Conservation (phyloP, 2,329 filamentous ascomycete genomes). For the Pseudocercospora crystallina region DNA sequence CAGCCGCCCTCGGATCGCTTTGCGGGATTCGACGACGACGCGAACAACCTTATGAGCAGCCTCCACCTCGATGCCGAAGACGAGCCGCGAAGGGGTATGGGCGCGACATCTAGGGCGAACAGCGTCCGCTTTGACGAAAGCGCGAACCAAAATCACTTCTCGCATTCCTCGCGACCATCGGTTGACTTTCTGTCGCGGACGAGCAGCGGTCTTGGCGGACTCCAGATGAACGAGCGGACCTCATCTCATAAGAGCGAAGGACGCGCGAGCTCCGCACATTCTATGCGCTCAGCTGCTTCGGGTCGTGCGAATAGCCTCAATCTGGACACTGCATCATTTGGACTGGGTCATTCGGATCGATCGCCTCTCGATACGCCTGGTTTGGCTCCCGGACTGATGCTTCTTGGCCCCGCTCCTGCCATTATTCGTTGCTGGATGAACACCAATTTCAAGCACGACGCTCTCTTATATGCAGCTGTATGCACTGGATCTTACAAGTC, state of each 20-base stretch:
- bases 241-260: slow-evolving; percentile 96
- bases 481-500: slow-evolving; percentile 91
- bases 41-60: slow-evolving; percentile 74
- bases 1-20: slow-evolving; percentile 82
- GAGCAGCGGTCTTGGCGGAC: slow-evolving; percentile 64
- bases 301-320: slow-evolving; percentile 86
- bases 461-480: slow-evolving; percentile 84
- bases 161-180: slow-evolving; percentile 76
- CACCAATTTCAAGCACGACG: slow-evolving; percentile 82
- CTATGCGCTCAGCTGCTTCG: slow-evolving; percentile 72
- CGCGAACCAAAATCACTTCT: slow-evolving; percentile 86
- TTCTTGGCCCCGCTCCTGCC: slow-evolving; percentile 84
- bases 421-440: slow-evolving; percentile 97
- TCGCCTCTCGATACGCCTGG: slow-evolving; percentile 71
- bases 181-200: slow-evolving; percentile 80
- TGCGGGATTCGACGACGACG: slow-evolving; percentile 85
- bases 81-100: slow-evolving; percentile 67
- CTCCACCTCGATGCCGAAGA: slow-evolving; percentile 86
- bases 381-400: slow-evolving; percentile 79
- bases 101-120: slow-evolving; percentile 87
- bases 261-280: slow-evolving; percentile 83
- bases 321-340: slow-evolving; percentile 72
- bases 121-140: slow-evolving; percentile 98
- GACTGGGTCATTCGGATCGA: slow-evolving; percentile 62
- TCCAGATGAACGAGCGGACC: slow-evolving; percentile 83